Evolutionary conservation across 192 early-diverging fungal species (phyloP).

Genomic region (Coemansia aciculifera): DNA sequence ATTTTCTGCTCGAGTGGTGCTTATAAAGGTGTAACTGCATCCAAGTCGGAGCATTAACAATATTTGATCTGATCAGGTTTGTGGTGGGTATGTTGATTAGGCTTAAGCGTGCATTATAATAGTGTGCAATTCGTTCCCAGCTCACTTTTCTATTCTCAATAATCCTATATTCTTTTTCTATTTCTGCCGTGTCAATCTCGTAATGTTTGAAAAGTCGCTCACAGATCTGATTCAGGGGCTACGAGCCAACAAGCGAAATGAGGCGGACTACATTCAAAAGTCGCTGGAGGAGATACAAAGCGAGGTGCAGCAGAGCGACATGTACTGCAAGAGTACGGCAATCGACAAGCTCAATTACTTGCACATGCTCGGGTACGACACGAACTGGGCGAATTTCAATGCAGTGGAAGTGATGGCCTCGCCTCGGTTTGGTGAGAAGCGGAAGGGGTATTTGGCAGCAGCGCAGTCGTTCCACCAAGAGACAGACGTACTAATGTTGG

Average conservation of each 20-base stretch:
- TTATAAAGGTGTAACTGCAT: no score
- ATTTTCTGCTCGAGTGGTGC: no score
- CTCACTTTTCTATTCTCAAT: background rate
- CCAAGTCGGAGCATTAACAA: no score
- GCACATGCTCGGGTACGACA: constrained; percentile 97
- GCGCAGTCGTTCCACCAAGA: constrained; percentile 86
- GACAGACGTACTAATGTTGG: constrained; percentile 95
- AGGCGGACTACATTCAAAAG: constrained; percentile 81
- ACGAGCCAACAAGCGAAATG: constrained; percentile 83
- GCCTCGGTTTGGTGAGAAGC: constrained; percentile 79
- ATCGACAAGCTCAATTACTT: constrained; percentile 88
- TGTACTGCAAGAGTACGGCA: constrained; percentile 82
- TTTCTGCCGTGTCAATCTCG: background rate
- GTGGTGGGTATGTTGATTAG: no score
- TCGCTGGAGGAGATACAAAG: constrained; percentile 88
- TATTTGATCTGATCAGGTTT: no score
- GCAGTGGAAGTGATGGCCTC: constrained; percentile 97
- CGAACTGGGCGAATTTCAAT: constrained; percentile 96
- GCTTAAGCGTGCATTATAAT: no score
- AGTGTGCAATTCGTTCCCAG: no score
- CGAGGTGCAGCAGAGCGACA: constrained; percentile 83
- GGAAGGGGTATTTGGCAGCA: constrained; percentile 91
- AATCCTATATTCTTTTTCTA: background rate
- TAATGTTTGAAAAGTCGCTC: constrained; percentile 79
- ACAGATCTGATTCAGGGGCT: constrained; percentile 95